Base-by-base conservation (phyloP, 1,284 basidiomycete genomes). In the Boletus nobilissimus region DNA sequence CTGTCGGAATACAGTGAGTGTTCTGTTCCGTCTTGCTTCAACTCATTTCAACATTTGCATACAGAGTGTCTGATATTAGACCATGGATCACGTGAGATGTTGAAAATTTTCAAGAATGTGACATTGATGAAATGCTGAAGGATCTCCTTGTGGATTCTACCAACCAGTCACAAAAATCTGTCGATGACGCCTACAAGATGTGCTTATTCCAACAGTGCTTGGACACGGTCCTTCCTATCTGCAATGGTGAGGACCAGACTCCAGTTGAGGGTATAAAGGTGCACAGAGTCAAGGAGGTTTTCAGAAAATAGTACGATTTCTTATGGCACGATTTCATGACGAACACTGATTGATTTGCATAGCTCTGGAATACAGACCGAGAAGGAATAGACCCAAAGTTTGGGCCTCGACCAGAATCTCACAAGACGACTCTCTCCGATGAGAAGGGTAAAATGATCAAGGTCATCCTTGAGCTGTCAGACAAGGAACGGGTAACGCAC, bases 401-500 rank as follows among this genome's bases (percentile, higher is more conserved):
- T 38, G 60, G 70, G 24, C 70, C 57, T 36, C 34, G 60, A 10
- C 70, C 40, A n/a, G 10, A 29, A 36, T 71, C 24, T 22, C 57
- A 62, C 40, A 24, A 71, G 70, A 46, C 26, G 32, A 72, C 18
- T 14, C 60, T 72, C 14, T 38, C 16, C 29, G 43, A 22, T 26
- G n/a, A 60, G 39, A 34, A 76, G n/a, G 66, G 51, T 26, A 26
- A 46, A 7, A 26, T 34, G 38, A 70, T 76, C 8, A 8, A 64
- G 3, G 46, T 71, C 14, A 70, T 3, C 26, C 60, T 79, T 8
- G 29, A 63, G 16, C 38, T 66, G n/a, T 64, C 60, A 5, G 43
- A 54, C 60, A 9, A 76, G 72, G 43, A 76, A 46, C 40, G 72
- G 71, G 72, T 65, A 8, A 5, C 76, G 62, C 60, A 77, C 54